Base-by-base conservation (phyloP, 2,329 filamentous ascomycete genomes). In the Colletotrichum tofieldiae region DNA sequence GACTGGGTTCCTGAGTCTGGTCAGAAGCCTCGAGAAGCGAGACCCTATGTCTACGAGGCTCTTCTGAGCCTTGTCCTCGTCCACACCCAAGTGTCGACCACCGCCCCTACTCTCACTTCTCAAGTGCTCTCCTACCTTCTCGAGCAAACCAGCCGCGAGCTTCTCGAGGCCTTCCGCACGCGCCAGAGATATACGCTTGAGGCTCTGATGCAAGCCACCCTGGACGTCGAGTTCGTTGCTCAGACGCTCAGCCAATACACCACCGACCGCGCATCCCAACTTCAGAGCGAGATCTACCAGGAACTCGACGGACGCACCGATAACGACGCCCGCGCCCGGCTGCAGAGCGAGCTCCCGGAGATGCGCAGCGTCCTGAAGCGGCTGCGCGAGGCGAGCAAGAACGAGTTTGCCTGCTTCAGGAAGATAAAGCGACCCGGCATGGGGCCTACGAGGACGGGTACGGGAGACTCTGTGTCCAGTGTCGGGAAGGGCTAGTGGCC, bases 181-280 rank as follows among this genome's bases (percentile, higher is more conserved):
- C 91, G 92, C 8, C 81, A 86, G 5, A 86, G 86, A 26, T 98
- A 96, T 83, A 89, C 91, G 1, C 90, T 99, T 0, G 87, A 93
- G 6, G 92, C 93, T 8, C 89, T 99, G 62, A 97, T 98, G 92
- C 97, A 99, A 83, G 97, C 97, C 1, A 99, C 96, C 0, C 90
- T 99, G 1, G 96, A 99, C 79, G 95, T 98, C 1, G 96, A 99
- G 82, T 98, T 99, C 79, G 92, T 98, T 69, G 94, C 95, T 0
- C 96, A 99, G 84, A 98, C 96, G 6, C 88, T 99, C 43, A 93
- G 90, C 73, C 92, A 95, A 76, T 99, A 97, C 82, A 96, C 94
- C 0, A 96, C 94, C 0, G 93, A 97, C 69, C 89, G 91, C 62
- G 94, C 95, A 3, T 91, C 91, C 9, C 91, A 95, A 79, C 88